These are phyloP conservation scores for Trypanosoma lewisi DNA, from an alignment of 208 protist genomes.

Conservation along the genomic window DNA sequence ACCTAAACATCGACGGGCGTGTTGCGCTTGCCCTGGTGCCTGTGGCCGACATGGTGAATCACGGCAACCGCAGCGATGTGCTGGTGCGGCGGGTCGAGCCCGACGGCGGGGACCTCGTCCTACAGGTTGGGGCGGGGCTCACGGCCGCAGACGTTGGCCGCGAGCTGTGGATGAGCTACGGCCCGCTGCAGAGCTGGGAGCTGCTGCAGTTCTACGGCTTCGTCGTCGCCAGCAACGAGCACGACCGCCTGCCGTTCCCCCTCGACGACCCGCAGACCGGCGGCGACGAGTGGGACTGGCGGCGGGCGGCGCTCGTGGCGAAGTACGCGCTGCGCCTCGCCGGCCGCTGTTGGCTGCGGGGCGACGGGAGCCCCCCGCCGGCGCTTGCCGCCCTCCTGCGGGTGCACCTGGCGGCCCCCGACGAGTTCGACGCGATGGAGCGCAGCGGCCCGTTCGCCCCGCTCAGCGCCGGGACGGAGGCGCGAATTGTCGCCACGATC, in stretches of 20 bases:
- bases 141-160: conserved; percentile 48
- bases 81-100: conserved; percentile 71
- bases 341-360: conserved; percentile 60
- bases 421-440: conserved; percentile 74
- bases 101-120: conserved; percentile 72
- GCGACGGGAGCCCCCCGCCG: conserved; percentile 48
- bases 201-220: conserved; percentile 92
- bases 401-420: conserved; percentile 61
- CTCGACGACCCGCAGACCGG: conserved; percentile 28
- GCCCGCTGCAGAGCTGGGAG: conserved; percentile 92
- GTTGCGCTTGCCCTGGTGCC: conserved; percentile 75
- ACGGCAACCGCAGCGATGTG: conserved; percentile 74
- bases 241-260: conserved; percentile 86
- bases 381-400: conserved; percentile 77
- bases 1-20: conserved; percentile 77
- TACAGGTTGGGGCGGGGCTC: conserved; percentile 73
- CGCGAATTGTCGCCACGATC: conserved; percentile 47
- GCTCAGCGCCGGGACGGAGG: conserved; percentile 56
- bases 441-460: conserved; percentile 45
- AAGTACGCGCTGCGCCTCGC: conserved; percentile 49
- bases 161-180: conserved; percentile 92
- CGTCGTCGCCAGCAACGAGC: conserved; percentile 69
- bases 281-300: conserved; percentile 42
- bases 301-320: conserved; percentile 41
- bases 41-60: conserved; percentile 90